Percentiles rank a stretch among this genome's conserved stretches.
Conservation (phyloP, 2,329 filamentous ascomycete genomes). For the Epichloe gansuensis region DNA sequence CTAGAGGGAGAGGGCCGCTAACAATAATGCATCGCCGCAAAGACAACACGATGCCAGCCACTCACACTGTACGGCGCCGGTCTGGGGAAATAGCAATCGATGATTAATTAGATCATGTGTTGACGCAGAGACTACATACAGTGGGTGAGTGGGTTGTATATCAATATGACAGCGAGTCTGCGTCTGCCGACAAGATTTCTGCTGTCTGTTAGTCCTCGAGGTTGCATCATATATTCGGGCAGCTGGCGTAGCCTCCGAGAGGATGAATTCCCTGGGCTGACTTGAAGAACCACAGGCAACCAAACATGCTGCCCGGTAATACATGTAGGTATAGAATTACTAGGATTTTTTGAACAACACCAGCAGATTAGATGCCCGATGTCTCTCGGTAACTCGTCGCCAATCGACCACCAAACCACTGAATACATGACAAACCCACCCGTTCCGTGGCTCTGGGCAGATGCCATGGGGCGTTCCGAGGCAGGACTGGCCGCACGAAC, state of each 20-base stretch:
- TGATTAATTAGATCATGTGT: neutral
- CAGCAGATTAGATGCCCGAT: neutral
- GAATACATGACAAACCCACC: neutral
- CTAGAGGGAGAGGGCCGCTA: too few relatives aligned
- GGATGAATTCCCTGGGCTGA: neutral
- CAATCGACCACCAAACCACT: neutral
- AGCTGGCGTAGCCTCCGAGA: neutral
- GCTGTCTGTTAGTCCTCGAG: neutral
- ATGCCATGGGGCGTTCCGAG: neutral
- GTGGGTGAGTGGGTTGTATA: too few relatives aligned
- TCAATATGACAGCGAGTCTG: neutral
- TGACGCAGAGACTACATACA: neutral
- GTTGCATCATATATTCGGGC: neutral
- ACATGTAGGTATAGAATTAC: too few relatives aligned
- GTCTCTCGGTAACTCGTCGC: neutral
- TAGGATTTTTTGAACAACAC: too few relatives aligned
- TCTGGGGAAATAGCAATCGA: neutral
- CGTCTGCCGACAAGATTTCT: neutral
- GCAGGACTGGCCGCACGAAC: neutral
- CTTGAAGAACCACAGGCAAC: neutral
- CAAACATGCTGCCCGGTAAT: too few relatives aligned
- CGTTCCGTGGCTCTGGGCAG: neutral
- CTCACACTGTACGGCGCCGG: too few relatives aligned
- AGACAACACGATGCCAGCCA: too few relatives aligned
- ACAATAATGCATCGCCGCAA: too few relatives aligned